Base-by-base conservation (phyloP, 495 filamentous ascomycete genomes). In the Penicillium malachiteum region DNA sequence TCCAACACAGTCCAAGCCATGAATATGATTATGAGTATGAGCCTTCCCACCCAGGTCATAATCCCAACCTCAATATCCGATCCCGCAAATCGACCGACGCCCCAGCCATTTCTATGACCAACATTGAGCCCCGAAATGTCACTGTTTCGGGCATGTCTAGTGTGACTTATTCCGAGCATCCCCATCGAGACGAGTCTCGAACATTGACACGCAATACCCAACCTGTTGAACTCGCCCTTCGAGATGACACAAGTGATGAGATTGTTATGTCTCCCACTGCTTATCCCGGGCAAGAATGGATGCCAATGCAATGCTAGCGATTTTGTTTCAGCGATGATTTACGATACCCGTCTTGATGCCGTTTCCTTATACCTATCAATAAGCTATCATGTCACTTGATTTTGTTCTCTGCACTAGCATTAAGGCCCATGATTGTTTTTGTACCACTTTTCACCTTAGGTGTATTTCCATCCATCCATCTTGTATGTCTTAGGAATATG, bases 271-370 rank as follows among this genome's bases (percentile, higher is more conserved):
- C 78, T 40, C 85, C 87, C 7, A 91, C 89, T 10, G 83, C 85
- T 30, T 93, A 91, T 64, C 89, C 89, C 3, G 89, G 89, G 1
- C 88, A 92, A 74, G 89, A 90, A 71, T 92, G 89, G 89, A 84
- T 83, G 66, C 88, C 89, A 18, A 59, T 67, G 38, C 47, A 64
- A 56, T 55, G 49, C 42, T 68, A 60, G 50, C 16, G 39, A 47
- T 50, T 30, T 48, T 59, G 50, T 40, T 60, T 43, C 13, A 53
- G 44, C 57, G 47, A 40, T 31, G 48, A 49, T 44, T 39, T 40
- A 31, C 21, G 53, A 57, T 68, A 61, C 56, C 59, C 56, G 49
- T 48, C 39, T 57, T 49, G 17, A 18, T 48, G n/a, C n/a, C n/a
- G 14, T 13, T 16, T 26, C 9, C 14, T 30, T 14, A 16, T 26